Evolutionary conservation across 1,139 yeast species (phyloP), one percentile per base, ranked within the genome.

Genomic region (Lodderomyces jiufengensis): DNA sequence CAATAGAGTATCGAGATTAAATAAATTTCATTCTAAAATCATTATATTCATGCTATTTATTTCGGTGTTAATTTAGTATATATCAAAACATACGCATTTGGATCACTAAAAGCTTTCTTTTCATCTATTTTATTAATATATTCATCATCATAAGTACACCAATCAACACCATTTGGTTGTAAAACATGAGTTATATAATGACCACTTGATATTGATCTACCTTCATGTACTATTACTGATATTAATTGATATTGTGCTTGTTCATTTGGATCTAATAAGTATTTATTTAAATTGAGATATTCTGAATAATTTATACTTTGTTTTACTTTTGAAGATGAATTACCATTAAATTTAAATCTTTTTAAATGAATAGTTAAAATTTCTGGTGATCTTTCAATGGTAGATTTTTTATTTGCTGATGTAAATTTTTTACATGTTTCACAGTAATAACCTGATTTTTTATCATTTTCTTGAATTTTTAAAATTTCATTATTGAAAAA

Each of bases 71-170:
- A 60, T 54, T 85, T 77, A 31, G 92, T 77, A 63, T 92, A 92
- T 22, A 92, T 68, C 58, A 92, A 70, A 45, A 88, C 90, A 63
- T 92, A 92, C 2, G 97, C 97, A 25, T 87, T 79, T 18, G 94
- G 86, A 52, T 87, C 95, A 50, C 76, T 76, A 48, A 87, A 66
- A 1, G 87, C 96, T 36, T 76, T 80, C 38, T 77, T 70, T 52
- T 85, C 94, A 29, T 81, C 72, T 37, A 86, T 78, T 43, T 71
- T 73, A 51, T 85, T 84, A 46, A 87, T 80, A 52, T 81, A 79
- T 51, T 92, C 97, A 54, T 92, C 99, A 56, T 92, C 97, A 57
- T 90, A 92, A 9, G 90, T 83, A 24, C 87, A 81, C 98, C 98
- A 92, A 1, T 82, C 61, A 18, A 31, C 21, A 2, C 87, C 87